A percentile compares a stretch with the other conserved stretches of the same genome.
Evolutionary conservation across 2,329 filamentous ascomycete species (phyloP).

Genomic region (Sclerotinia spermophila): DNA sequence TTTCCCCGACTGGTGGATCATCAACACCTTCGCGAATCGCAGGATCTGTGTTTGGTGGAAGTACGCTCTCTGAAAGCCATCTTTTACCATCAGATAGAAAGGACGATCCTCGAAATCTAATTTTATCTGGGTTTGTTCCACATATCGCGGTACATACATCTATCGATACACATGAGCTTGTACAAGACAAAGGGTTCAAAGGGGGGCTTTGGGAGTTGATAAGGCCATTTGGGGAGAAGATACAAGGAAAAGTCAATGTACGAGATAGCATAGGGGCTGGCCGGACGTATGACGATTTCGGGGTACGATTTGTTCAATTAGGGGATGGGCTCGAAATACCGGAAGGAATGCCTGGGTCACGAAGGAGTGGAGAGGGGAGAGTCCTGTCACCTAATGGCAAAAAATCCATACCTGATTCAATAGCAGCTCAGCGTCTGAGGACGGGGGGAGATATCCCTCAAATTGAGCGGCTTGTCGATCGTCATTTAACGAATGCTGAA

Average conservation of each 20-base stretch:
- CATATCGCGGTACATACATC: slow-evolving; percentile 87
- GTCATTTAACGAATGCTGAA: slow-evolving; percentile 75
- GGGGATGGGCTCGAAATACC: slow-evolving; percentile 55
- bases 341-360: slow-evolving; percentile 40
- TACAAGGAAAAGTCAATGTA: slow-evolving; percentile 84
- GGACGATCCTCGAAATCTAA: slow-evolving; percentile 57
- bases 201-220: slow-evolving; percentile 80
- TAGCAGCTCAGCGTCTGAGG: slow-evolving; percentile 27
- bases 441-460: slow-evolving; percentile 56
- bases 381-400: slow-evolving; percentile 26
- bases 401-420: slow-evolving; percentile 21
- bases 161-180: slow-evolving; percentile 74
- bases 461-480: slow-evolving; percentile 76
- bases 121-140: slow-evolving; percentile 83
- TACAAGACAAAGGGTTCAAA: slow-evolving; percentile 78
- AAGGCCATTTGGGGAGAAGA: slow-evolving; percentile 83
- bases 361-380: slow-evolving; percentile 36
- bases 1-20: slow-evolving; percentile 58
- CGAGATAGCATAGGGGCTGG: slow-evolving; percentile 86
- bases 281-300: slow-evolving; percentile 82
- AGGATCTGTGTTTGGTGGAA: slow-evolving; percentile 54
- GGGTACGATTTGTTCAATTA: slow-evolving; percentile 77
- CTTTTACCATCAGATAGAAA: slow-evolving; percentile 26
- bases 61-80: slow-evolving; percentile 36
- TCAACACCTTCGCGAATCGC: slow-evolving; percentile 55